Percentiles rank a stretch among this genome's conserved stretches.
phyloP scores from a whole-genome alignment of 2,329 filamentous ascomycete species.

The Talaromyces sp. region DNA sequence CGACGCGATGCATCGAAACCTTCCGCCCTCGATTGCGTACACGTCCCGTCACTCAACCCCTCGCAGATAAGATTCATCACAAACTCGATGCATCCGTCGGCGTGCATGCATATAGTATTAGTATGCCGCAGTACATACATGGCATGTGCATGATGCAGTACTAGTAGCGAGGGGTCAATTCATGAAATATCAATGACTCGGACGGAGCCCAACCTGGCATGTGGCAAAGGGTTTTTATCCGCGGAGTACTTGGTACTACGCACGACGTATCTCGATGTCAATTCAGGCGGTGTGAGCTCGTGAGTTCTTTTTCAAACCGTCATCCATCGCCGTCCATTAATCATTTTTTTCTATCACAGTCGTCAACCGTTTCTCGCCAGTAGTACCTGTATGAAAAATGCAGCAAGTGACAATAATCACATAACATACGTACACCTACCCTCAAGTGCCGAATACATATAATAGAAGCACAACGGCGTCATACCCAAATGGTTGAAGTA shows the following conservation, averaged over 20 bases:
- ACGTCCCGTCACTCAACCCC: not conserved
- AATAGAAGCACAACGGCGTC: not conserved
- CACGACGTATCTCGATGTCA: not conserved
- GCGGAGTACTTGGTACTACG: no score
- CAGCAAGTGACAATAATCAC: not conserved
- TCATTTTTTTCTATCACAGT: not conserved
- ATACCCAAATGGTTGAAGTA: not conserved
- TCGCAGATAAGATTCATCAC: not conserved
- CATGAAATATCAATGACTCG: not conserved
- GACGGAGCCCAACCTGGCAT: not conserved
- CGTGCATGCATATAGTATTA: not conserved
- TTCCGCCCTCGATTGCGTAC: not conserved
- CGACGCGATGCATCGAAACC: not conserved
- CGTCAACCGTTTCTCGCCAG: not conserved
- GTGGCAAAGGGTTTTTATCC: not conserved
- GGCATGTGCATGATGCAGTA: conserved; percentile 1
- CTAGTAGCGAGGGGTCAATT: not conserved
- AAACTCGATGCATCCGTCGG: not conserved
- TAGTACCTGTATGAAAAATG: not conserved
- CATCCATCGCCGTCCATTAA: not conserved
- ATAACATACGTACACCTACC: no score
- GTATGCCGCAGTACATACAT: not conserved
- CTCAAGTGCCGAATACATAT: no score
- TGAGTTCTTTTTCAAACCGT: not conserved
- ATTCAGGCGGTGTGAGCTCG: not conserved